These are phyloP conservation scores for Eucalyptus albens DNA, from an alignment of 345 rosid species.

Conservation along the genomic window DNA sequence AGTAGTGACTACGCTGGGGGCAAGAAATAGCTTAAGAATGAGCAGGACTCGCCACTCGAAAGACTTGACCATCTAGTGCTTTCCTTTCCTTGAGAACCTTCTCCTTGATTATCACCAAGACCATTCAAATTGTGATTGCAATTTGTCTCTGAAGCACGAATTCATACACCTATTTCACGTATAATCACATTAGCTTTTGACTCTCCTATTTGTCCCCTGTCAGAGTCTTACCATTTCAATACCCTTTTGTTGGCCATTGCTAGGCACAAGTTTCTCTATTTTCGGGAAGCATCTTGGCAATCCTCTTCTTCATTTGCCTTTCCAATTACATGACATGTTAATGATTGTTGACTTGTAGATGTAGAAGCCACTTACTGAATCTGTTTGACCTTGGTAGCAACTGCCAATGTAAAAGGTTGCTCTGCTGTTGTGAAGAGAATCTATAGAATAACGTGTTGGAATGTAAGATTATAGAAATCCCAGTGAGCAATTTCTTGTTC, in stretches of 20 bases:
- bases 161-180: background rate
- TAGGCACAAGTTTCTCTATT: background rate
- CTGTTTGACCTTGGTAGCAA: background rate
- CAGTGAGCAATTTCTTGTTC: background rate
- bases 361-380: background rate
- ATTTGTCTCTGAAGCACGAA: background rate
- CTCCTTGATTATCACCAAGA: conserved; percentile 57
- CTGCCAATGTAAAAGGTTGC: background rate
- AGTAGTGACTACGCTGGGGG: background rate
- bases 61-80: background rate
- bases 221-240: background rate
- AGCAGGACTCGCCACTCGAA: conserved; percentile 30
- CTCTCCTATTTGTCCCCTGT: background rate
- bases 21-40: background rate
- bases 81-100: no score
- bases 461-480: background rate
- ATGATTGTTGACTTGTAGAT: background rate
- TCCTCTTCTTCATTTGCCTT: background rate
- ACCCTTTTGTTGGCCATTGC: background rate
- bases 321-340: background rate
- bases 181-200: background rate
- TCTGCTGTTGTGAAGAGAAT: background rate
- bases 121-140: background rate
- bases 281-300: background rate
- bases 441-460: background rate